These are phyloP conservation scores for Claviceps sp. DNA, from an alignment of 2,329 filamentous ascomycete genomes.

Conservation along the genomic window DNA sequence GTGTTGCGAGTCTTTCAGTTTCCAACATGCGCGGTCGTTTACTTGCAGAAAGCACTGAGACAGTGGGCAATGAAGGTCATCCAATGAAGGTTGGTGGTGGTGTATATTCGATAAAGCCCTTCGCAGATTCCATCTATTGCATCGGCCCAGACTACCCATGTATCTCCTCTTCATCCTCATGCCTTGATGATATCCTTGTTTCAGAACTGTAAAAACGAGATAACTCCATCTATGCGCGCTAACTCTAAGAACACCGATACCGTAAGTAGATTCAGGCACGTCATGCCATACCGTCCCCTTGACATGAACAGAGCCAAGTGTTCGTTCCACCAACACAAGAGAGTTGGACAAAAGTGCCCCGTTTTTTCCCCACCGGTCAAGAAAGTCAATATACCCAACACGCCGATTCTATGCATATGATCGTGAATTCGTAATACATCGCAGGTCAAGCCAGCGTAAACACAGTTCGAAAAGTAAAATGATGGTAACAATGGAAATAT, in stretches of 20 bases:
- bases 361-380: neutral
- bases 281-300: neutral
- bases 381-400: neutral
- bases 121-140: neutral
- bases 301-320: neutral
- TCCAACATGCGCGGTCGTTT: neutral
- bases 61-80: neutral
- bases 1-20: too few species aligned
- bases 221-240: neutral
- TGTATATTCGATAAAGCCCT: neutral
- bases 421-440: conserved; percentile 3
- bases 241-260: neutral
- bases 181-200: neutral
- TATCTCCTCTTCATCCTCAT: neutral
- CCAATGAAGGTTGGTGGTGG: neutral
- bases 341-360: neutral
- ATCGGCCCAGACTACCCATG: neutral
- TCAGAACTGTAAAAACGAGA: neutral
- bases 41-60: neutral
- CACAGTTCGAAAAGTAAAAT: neutral
- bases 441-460: neutral
- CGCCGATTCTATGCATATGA: neutral
- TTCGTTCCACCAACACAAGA: neutral
- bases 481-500: too few species aligned
- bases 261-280: too few species aligned